Base-by-base conservation (phyloP, 108 stramenopile genomes). In the Hondaea fermentalgiana region DNA sequence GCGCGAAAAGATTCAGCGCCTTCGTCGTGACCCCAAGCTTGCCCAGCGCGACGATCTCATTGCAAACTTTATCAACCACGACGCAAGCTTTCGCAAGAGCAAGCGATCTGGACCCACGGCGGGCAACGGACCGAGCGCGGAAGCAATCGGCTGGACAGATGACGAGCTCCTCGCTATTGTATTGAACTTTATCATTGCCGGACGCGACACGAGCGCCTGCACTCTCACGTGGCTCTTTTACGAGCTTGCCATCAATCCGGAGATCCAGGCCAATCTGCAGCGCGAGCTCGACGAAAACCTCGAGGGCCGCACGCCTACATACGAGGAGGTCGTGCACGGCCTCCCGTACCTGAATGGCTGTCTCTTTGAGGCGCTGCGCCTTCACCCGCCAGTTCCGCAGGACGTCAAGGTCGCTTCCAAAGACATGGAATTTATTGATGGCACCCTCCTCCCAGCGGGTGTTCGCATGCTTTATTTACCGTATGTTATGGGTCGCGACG, bases 141-240 rank as follows among this genome's bases (percentile, higher is more conserved):
- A 76, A 25, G 28, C 12, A 43, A 21, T 51, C 23, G 44, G 57
- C 5, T 83, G 76, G 45, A 60, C 90, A 28, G 88, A 92, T 69
- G 58, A 87, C n/a, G 89, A 91, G 60, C 89, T 93, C 5, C 87
- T 91, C 28, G 91, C 92, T 60, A 57, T 94, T 1, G 88, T 94
- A 5, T 76, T 94, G 71, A 92, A 90, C 59, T 87, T 94, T 49
- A 44, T 93, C 29, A 59, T 94, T 51, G 94, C 92, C 58, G 94
- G 94, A 17, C 64, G 94, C 5, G 94, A 94, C 88, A 93, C 94
- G 14, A 93, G 92, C 16, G 92, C 94, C 5, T 89, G 89, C 25
- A 92, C 93, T 3, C 42, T 94, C 5, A 60, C 90, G 16, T 94
- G 94, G 94, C 51, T 93, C 25, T 59, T 93, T 43, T 93, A 90